Conservation (phyloP, 2,329 filamentous ascomycete genomes). For the Atkinsonella hypoxylon region DNA sequence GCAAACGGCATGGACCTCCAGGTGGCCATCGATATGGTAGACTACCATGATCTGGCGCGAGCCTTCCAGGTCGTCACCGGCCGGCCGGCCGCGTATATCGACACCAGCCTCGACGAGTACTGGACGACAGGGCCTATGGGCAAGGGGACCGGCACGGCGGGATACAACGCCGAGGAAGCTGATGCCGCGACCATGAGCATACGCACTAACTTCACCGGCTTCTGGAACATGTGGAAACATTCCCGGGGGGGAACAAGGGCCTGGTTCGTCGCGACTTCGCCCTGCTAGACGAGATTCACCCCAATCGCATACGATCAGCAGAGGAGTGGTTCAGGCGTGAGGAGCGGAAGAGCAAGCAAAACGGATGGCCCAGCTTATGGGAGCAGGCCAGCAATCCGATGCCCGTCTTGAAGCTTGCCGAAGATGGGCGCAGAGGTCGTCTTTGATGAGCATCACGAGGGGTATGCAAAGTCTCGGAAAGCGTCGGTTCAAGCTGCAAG, state of each 20-base stretch:
- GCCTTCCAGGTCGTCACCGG: conserved; percentile 32
- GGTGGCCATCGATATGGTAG: conserved; percentile 29
- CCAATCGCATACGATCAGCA: conserved; percentile 31
- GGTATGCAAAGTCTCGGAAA: too few species aligned
- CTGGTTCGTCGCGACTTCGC: conserved; percentile 33
- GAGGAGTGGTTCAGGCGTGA: conserved; percentile 36
- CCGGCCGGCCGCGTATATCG: conserved; percentile 26
- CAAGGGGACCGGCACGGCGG: conserved; percentile 17
- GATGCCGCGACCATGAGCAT: conserved; percentile 25
- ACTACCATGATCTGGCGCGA: conserved; percentile 25
- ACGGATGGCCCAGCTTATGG: conserved; percentile 8
- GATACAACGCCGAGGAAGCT: conserved; percentile 20
- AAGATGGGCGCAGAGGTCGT: conserved; percentile 9
- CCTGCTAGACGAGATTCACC: conserved; percentile 39
- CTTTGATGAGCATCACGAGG: conserved; percentile 3
- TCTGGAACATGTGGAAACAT: conserved; percentile 34
- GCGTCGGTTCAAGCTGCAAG: too few species aligned
- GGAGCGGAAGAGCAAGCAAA: conserved; percentile 18
- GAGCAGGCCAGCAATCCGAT: conserved; percentile 8
- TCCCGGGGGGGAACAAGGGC: conserved; percentile 28
- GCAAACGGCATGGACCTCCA: conserved; percentile 33
- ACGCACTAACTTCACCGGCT: conserved; percentile 37
- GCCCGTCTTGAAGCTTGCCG: conserved; percentile 11
- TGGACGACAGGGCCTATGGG: conserved; percentile 12
- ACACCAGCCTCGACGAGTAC: conserved; percentile 24